These are phyloP conservation scores for Leucocoprinus birnbaumii DNA, from an alignment of 768 basidiomycete genomes.

Conservation along the genomic window DNA sequence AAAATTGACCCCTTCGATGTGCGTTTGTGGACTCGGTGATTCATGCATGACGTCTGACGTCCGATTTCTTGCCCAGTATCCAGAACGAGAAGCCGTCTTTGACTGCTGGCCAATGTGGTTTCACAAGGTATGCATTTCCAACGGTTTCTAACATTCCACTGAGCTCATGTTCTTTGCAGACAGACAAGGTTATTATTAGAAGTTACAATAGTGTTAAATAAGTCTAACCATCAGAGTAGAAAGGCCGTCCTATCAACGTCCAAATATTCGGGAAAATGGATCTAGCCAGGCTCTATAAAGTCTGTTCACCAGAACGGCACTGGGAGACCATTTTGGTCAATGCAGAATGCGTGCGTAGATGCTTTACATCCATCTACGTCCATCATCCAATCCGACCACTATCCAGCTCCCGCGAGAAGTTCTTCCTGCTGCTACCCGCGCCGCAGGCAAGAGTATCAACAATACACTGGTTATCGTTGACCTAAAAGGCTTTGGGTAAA, in stretches of 20 bases:
- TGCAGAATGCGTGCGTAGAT: slow-evolving; percentile 45
- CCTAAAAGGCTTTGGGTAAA: slow-evolving; percentile 67
- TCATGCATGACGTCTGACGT: neutral
- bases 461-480: slow-evolving; percentile 66
- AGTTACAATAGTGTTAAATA: neutral
- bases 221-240: slow-evolving; percentile 30
- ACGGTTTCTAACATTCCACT: neutral
- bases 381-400: neutral
- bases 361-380: neutral
- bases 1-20: slow-evolving; percentile 71
- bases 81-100: slow-evolving; percentile 65
- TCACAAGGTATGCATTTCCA: slow-evolving; percentile 52
- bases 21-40: slow-evolving; percentile 22
- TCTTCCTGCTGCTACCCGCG: slow-evolving; percentile 60
- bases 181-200: slow-evolving; percentile 54
- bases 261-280: slow-evolving; percentile 62
- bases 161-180: slow-evolving; percentile 31
- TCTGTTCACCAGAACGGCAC: slow-evolving; percentile 55
- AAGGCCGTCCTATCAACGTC: slow-evolving; percentile 71
- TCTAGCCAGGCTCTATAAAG: slow-evolving; percentile 52
- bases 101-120: slow-evolving; percentile 80
- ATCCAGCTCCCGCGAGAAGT: slow-evolving; percentile 56
- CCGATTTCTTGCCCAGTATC: slow-evolving; percentile 56
- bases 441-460: slow-evolving; percentile 47
- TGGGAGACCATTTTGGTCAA: slow-evolving; percentile 66